phyloP scores from a whole-genome alignment of 2,329 filamentous ascomycete species.

The Ceratocystiopsis sp. region DNA sequence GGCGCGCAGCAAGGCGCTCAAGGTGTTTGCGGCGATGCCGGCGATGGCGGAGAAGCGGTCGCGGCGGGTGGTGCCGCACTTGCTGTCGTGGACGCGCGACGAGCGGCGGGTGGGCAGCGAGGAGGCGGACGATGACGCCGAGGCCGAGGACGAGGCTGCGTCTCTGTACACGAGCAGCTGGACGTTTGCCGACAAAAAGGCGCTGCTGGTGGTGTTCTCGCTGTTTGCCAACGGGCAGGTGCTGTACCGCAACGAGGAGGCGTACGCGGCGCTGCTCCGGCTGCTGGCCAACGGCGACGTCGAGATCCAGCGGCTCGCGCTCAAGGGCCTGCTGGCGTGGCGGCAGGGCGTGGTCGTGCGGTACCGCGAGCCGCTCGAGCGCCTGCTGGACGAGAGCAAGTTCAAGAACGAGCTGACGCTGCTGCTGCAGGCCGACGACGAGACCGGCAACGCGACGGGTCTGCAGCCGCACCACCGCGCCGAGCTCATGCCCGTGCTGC shows the following conservation, averaged over 20 bases:
- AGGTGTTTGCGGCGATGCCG: slow-evolving; percentile 57
- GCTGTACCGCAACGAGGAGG: slow-evolving; percentile 59
- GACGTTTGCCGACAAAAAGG: slow-evolving; percentile 67
- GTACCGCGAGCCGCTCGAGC: slow-evolving; percentile 74
- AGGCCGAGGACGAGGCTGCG: background rate
- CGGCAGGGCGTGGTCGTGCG: slow-evolving; percentile 58
- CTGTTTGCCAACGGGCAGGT: slow-evolving; percentile 77
- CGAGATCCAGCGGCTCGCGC: slow-evolving; percentile 70
- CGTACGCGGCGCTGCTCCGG: slow-evolving; percentile 56
- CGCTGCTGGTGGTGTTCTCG: slow-evolving; percentile 63
- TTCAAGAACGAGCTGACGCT: slow-evolving; percentile 91
- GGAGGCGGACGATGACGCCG: slow-evolving; percentile 18
- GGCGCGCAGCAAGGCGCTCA: slow-evolving; percentile 62
- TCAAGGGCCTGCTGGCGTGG: slow-evolving; percentile 80
- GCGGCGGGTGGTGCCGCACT: slow-evolving; percentile 66
- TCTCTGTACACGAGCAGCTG: slow-evolving; percentile 36
- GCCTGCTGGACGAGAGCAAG: slow-evolving; percentile 73
- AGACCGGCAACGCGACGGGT: slow-evolving; percentile 19
- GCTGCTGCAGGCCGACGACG: slow-evolving; percentile 43
- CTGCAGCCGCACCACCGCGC: slow-evolving; percentile 58
- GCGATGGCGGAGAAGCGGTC: slow-evolving; percentile 72
- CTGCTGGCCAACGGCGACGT: slow-evolving; percentile 76
- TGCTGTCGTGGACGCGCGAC: slow-evolving; percentile 58
- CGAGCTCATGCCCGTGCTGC: slow-evolving; percentile 67
- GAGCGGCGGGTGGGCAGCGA: slow-evolving; percentile 20